Percentiles rank a stretch among this genome's conserved stretches.
Evolutionary conservation across 2,329 filamentous ascomycete species (phyloP).

Genomic region (Colletotrichum sp.): DNA sequence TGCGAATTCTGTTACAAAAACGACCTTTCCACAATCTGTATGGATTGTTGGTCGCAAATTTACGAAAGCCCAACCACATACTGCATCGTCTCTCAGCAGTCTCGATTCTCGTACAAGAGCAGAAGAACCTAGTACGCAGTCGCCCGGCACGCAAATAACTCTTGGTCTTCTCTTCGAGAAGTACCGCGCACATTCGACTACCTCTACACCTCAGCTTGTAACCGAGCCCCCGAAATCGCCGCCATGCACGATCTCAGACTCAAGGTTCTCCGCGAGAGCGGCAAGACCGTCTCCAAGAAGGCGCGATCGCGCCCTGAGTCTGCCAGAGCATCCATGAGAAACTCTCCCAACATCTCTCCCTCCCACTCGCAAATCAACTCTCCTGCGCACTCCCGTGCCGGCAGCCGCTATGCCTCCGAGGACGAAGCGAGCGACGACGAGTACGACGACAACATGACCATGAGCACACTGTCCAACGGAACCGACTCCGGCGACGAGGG

Average conservation of each 20-base stretch:
- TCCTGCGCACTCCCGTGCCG: conserved; percentile 61
- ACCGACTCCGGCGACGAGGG: conserved; percentile 58
- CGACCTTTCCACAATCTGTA: neutral
- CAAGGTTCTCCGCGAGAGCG: conserved; percentile 70
- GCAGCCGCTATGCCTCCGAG: conserved; percentile 67
- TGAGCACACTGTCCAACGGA: conserved; percentile 43
- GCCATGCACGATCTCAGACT: conserved; percentile 69
- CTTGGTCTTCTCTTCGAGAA: neutral
- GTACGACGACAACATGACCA: conserved; percentile 50
- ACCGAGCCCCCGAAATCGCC: neutral
- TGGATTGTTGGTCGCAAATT: neutral
- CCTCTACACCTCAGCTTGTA: neutral
- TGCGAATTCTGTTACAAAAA: neutral
- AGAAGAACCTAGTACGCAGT: neutral
- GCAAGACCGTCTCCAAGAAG: conserved; percentile 75
- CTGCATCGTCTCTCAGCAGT: neutral
- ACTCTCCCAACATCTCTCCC: conserved; percentile 63
- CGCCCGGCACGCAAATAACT: neutral
- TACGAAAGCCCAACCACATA: neutral
- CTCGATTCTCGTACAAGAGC: neutral
- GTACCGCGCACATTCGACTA: neutral
- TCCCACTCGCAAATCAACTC: conserved; percentile 61
- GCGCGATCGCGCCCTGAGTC: conserved; percentile 61
- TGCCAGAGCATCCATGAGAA: conserved; percentile 60
- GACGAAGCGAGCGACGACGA: conserved; percentile 65